These are phyloP conservation scores for Byssothecium circinans DNA, from an alignment of 2,329 filamentous ascomycete genomes.

Conservation along the genomic window DNA sequence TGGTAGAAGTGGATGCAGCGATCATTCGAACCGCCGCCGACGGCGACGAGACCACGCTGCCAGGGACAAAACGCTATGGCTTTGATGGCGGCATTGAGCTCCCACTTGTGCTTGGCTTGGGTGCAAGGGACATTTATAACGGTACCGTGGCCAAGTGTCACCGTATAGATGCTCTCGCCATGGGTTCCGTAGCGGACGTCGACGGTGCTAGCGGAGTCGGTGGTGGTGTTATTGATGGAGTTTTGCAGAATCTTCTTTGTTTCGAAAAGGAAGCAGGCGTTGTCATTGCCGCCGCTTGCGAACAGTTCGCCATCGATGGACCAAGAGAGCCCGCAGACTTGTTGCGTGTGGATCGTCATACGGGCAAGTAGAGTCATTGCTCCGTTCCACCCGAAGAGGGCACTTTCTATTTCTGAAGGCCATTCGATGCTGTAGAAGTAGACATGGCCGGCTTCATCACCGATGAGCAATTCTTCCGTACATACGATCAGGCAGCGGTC, in stretches of 20 bases:
- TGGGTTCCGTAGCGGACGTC: constrained; percentile 29
- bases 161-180: constrained; percentile 38
- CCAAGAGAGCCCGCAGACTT: constrained; percentile 93
- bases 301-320: constrained; percentile 74
- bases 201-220: constrained; percentile 15
- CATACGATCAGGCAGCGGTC: constrained; percentile 56
- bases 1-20: constrained; percentile 97
- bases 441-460: constrained; percentile 78
- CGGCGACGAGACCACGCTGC: constrained; percentile 83
- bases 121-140: constrained; percentile 55
- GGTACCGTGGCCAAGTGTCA: constrained; percentile 33
- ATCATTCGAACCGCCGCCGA: constrained; percentile 91
- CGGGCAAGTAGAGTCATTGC: constrained; percentile 75
- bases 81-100: constrained; percentile 87
- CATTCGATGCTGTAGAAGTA: constrained; percentile 93
- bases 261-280: constrained; percentile 80
- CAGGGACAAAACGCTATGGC: constrained; percentile 97
- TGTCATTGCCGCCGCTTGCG: constrained; percentile 91
- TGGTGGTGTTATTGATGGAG: constrained; percentile 8
- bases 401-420: constrained; percentile 60
- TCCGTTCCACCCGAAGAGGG: constrained; percentile 75
- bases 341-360: constrained; percentile 79
- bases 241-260: constrained; percentile 59
- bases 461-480: constrained; percentile 83
- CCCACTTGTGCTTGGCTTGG: constrained; percentile 70